These are phyloP conservation scores for Nakaseomyces nivariensis DNA, from an alignment of 1,139 yeast species.

Conservation along the genomic window DNA sequence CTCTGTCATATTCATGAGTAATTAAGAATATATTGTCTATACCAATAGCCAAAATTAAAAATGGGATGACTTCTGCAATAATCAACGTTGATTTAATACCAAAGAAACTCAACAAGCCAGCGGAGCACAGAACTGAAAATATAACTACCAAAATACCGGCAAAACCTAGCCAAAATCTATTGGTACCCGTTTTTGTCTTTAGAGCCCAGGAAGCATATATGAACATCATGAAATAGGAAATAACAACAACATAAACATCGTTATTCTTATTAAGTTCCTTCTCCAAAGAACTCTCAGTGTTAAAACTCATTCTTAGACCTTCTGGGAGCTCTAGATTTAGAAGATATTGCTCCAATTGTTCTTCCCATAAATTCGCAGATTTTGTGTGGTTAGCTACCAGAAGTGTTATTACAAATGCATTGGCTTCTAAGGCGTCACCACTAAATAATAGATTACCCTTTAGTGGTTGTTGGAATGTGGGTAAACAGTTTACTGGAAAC, in stretches of 20 bases:
- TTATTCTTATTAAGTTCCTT: slow-evolving; percentile 77
- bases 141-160: slow-evolving; percentile 75
- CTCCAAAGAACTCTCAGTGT: slow-evolving; percentile 73
- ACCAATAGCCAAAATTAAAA: slow-evolving; percentile 84
- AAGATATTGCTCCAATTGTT: slow-evolving; percentile 47
- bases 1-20: slow-evolving; percentile 62
- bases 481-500: slow-evolving; percentile 84
- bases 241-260: slow-evolving; percentile 57
- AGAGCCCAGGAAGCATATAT: slow-evolving; percentile 76
- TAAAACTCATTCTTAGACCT: slow-evolving; percentile 59
- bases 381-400: slow-evolving; percentile 45
- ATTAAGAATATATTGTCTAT: slow-evolving; percentile 86
- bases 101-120: slow-evolving; percentile 65
- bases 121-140: slow-evolving; percentile 68
- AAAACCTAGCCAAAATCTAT: slow-evolving; percentile 68
- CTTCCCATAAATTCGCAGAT: slow-evolving; percentile 57
- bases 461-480: slow-evolving; percentile 84
- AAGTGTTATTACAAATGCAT: slow-evolving; percentile 69
- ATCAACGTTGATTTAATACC: slow-evolving; percentile 82
- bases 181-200: slow-evolving; percentile 32
- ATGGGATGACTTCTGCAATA: slow-evolving; percentile 96
- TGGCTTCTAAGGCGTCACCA: slow-evolving; percentile 46
- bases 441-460: slow-evolving; percentile 65
- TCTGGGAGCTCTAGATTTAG: slow-evolving; percentile 37
- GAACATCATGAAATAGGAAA: slow-evolving; percentile 85